Evolutionary conservation across 2,329 filamentous ascomycete species (phyloP), one percentile per base, ranked within the genome.

Genomic region (Paracamarosporium sp.): DNA sequence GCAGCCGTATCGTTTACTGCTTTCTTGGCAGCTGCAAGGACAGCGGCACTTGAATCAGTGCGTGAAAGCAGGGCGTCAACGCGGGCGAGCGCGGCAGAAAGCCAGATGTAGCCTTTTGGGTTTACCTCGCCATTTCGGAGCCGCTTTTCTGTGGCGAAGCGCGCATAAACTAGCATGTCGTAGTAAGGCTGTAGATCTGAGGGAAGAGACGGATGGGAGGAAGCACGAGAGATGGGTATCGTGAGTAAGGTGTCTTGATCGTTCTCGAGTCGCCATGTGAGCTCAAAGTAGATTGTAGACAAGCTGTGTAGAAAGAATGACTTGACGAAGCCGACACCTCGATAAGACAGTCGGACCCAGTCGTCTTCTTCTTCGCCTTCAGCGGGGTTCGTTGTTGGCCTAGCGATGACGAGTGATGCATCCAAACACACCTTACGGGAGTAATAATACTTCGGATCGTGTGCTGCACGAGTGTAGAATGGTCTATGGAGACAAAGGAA

Each of bases 401-500:
- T 55, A n/a, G 61, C 58, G 36, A 73, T 61, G 0, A 58, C 46
- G 9, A 72, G 30, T 0, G 69, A 69, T 0, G 58, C 60, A 12
- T 86, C 83, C 2, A 84, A 58, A 58, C 78, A 81, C 7, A 79
- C 70, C 57, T 81, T 83, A 31, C 79, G 76, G 0, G 82, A 85
- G 70, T 80, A 83, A 60, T 83, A 77, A 63, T 80, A 86, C 4
- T 79, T 56, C 0, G 81, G 82, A 48, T 84, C 78, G 1, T 64
- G 61, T 5, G 69, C 75, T 9, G 82, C 79, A 57, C 77, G 71
- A 35, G 68, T 69, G 35, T 79, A 78, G 64, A 82, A 86, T 0
- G 80, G 75, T 7, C 78, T 80, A 60, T 88, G 85, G 0, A 88
- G 73, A 0, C 80, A 78, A 13, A 88, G 78, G 2, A 87, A 63